Evolutionary conservation across 1,139 yeast genomes (phyloP).

Genomic region (Yamadazyma mexicana): DNA sequence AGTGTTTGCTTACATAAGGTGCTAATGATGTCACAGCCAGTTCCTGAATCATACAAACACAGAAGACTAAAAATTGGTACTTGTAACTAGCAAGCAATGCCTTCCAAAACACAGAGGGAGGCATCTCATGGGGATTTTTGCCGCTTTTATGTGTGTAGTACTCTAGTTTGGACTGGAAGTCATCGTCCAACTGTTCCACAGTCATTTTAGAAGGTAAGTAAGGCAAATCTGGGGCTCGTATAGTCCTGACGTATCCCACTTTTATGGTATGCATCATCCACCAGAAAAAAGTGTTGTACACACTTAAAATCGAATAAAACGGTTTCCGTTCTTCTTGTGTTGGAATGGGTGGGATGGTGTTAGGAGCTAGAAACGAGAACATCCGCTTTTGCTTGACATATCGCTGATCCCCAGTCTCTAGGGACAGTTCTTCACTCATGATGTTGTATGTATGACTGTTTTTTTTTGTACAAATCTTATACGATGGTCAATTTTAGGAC

Average conservation of each 20-base stretch:
- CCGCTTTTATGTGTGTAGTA: background rate
- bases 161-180: conserved; percentile 30
- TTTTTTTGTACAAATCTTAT: too few relatives aligned
- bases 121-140: background rate
- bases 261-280: conserved; percentile 63
- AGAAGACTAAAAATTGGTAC: conserved; percentile 24
- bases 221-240: conserved; percentile 64
- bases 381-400: conserved; percentile 12
- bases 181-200: conserved; percentile 44
- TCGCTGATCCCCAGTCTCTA: background rate
- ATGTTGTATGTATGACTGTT: too few relatives aligned
- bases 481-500: too few relatives aligned
- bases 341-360: conserved; percentile 54
- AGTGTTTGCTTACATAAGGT: conserved; percentile 30
- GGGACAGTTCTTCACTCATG: conserved; percentile 1
- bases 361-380: conserved; percentile 16
- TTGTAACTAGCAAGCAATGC: conserved; percentile 31
- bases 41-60: conserved; percentile 20
- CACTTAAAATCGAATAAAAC: conserved; percentile 18
- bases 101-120: conserved; percentile 10
- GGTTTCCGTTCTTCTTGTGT: conserved; percentile 46
- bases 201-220: conserved; percentile 50
- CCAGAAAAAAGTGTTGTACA: conserved; percentile 39
- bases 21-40: conserved; percentile 20
- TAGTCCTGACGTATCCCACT: conserved; percentile 67